phyloP scores from a whole-genome alignment of 495 filamentous ascomycete species.

The Aspergillus affinis region DNA sequence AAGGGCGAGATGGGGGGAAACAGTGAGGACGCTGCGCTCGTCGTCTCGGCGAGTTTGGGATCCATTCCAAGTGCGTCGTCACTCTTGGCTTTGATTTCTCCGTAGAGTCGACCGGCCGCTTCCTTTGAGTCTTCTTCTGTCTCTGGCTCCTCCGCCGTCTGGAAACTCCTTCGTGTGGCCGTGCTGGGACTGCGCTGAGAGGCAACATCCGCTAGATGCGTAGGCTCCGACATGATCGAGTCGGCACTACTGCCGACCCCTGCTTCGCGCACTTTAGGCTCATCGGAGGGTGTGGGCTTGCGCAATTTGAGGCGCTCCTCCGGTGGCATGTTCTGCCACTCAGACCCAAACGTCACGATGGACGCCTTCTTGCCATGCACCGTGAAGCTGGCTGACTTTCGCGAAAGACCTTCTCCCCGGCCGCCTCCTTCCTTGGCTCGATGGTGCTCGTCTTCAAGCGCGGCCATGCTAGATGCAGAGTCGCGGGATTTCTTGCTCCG shows the following conservation, averaged over 20 bases:
- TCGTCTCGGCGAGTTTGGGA: conserved; percentile 2
- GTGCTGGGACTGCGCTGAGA: conserved; percentile 43
- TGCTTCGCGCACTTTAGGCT: conserved; percentile 42
- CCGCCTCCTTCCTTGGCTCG: conserved; percentile 12
- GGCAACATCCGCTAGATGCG: conserved; percentile 28
- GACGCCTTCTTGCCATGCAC: conserved; percentile 98
- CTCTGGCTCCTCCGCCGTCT: conserved; percentile 24
- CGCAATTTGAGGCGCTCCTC: conserved; percentile 70
- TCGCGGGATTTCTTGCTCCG: conserved; percentile 77
- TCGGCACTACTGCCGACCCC: conserved; percentile 31
- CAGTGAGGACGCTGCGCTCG: neutral
- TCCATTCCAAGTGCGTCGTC: conserved; percentile 15
- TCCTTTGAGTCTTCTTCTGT: conserved; percentile 23
- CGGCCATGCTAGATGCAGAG: conserved; percentile 57
- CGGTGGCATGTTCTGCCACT: conserved; percentile 77
- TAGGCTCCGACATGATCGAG: conserved; percentile 30
- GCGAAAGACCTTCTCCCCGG: conserved; percentile 66
- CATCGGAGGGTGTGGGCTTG: conserved; percentile 51
- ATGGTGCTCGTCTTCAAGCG: conserved; percentile 57
- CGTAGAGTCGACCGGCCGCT: conserved; percentile 1
- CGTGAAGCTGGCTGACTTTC: conserved; percentile 84
- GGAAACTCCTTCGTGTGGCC: conserved; percentile 33
- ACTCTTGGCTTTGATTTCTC: conserved; percentile 15
- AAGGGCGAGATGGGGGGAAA: neutral
- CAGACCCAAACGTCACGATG: conserved; percentile 88